phyloP scores from a whole-genome alignment of 805 yeast species.

The Starmerella davenportii region DNA sequence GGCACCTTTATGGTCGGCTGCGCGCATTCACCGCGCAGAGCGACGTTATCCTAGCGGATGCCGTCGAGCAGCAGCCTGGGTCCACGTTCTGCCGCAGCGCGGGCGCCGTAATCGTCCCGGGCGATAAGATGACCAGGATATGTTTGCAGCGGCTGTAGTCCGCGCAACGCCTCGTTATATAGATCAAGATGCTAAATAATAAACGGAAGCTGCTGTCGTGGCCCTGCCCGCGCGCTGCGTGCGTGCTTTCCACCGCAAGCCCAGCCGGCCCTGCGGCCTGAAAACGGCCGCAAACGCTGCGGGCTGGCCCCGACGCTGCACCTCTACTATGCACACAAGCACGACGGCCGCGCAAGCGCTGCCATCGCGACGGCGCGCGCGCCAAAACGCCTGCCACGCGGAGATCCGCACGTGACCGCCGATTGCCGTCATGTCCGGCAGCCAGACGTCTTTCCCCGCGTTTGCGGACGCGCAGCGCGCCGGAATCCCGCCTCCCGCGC shows the following conservation, averaged over 20 bases:
- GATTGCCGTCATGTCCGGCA: background rate
- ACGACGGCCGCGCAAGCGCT: too few relatives aligned
- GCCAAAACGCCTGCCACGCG: too few relatives aligned
- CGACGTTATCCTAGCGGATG: conserved; percentile 22
- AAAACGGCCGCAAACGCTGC: too few relatives aligned
- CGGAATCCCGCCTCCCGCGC: background rate
- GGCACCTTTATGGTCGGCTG: conserved; percentile 22
- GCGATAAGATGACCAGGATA: conserved; percentile 16
- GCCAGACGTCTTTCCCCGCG: background rate
- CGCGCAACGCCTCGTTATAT: background rate
- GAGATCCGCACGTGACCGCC: too few relatives aligned
- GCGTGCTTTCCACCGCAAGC: too few relatives aligned
- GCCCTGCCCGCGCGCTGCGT: too few relatives aligned
- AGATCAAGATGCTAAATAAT: too few relatives aligned
- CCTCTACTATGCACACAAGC: too few relatives aligned
- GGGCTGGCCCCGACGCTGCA: too few relatives aligned
- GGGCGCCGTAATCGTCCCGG: conserved; percentile 24
- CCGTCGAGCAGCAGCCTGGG: conserved; percentile 20
- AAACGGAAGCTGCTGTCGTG: too few relatives aligned
- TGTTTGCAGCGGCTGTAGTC: conserved; percentile 13
- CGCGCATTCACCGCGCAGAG: conserved; percentile 18
- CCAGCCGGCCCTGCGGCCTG: too few relatives aligned
- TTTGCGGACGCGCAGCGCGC: background rate
- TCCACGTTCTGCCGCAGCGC: conserved; percentile 16
- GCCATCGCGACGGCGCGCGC: too few relatives aligned